Evolutionary conservation across 2,329 filamentous ascomycete genomes (phyloP), one percentile per base, ranked within the genome.

Genomic region (Paraphoma sp.): DNA sequence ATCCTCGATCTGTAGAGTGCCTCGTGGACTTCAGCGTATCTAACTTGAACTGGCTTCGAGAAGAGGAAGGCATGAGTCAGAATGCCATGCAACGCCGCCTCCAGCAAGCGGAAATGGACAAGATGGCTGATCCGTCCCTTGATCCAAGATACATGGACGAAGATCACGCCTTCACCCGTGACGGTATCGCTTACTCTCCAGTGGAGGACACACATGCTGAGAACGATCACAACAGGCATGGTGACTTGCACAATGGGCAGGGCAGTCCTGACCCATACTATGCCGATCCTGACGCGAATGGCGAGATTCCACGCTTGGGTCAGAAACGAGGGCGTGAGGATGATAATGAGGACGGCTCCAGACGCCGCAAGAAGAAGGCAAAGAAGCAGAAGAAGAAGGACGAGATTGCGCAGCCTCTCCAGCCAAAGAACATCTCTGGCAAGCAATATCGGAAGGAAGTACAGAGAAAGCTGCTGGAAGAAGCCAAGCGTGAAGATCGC

Each of bases 11-110:
- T 69, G 87, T 97, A 6, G 94, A 98, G 75, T 89, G 88, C 23
- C 83, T 98, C 18, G 92, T 98, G 8, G 93, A 98, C 72, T 97
- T 97, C 76, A 88, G 91, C 28, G 83, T 91, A 41, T 94, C 96
- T 51, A 99, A 99, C 73, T 81, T 96, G 28, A 86, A 84, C 42
- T 97, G 93, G 92, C 80, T 98, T 46, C 84, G 85, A 50, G 87
- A 87, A 30, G 76, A 81, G 16, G 78, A 79, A 33, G 73, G 69
- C 64, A 60, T 68, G 60, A 75, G 77, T 2, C 69, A 80, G 43
- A 80, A 81, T 45, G 81, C 78, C 6, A 72, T 85, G 54, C 77
- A 78, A 51, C 79, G 78, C 54, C 81, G 82, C 29, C 78, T 80
- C 49, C 80, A 81, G 51, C 84, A 86, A 64, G 86, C 85, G 4